These are phyloP conservation scores for Colletotrichum spinosum DNA, from an alignment of 2,329 filamentous ascomycete genomes.

Conservation along the genomic window DNA sequence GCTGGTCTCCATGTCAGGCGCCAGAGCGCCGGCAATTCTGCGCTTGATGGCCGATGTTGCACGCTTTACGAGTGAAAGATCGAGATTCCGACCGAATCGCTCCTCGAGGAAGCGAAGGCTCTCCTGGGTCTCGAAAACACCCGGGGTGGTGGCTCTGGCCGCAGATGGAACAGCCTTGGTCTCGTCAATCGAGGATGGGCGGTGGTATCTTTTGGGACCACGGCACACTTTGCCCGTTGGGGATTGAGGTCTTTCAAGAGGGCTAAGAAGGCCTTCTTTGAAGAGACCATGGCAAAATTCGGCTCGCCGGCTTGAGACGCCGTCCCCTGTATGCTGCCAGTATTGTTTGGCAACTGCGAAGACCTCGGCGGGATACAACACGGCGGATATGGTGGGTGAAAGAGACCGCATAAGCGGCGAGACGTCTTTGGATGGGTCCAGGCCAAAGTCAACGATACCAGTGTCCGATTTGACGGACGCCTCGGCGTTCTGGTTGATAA, in stretches of 20 bases:
- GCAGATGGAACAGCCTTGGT: slow-evolving; percentile 40
- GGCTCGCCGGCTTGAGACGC: slow-evolving; percentile 88
- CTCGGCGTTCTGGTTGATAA: slow-evolving; percentile 72
- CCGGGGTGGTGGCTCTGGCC: slow-evolving; percentile 36
- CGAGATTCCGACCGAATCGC: slow-evolving; percentile 91
- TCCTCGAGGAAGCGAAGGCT: slow-evolving; percentile 89
- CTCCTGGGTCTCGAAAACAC: slow-evolving; percentile 65
- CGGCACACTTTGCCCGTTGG: slow-evolving; percentile 61
- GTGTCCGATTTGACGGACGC: slow-evolving; percentile 61
- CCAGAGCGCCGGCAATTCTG: slow-evolving; percentile 88
- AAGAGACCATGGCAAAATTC: slow-evolving; percentile 88
- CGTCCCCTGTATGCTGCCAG: slow-evolving; percentile 97
- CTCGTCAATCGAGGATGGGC: slow-evolving; percentile 57
- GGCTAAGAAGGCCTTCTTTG: slow-evolving; percentile 70
- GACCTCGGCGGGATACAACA: slow-evolving; percentile 76
- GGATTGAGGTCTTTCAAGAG: slow-evolving; percentile 42
- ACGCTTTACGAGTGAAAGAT: slow-evolving; percentile 80
- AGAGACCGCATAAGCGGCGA: slow-evolving; percentile 65
- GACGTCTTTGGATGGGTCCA: slow-evolving; percentile 66
- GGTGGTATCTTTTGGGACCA: slow-evolving; percentile 85
- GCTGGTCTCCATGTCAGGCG: slow-evolving; percentile 74
- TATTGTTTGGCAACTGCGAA: slow-evolving; percentile 88
- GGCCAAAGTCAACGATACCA: slow-evolving; percentile 70
- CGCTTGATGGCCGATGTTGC: slow-evolving; percentile 88
- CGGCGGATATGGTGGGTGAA: slow-evolving; percentile 72